phyloP scores from a whole-genome alignment of 768 basidiomycete genomes.

The Agaricus bisporus region DNA sequence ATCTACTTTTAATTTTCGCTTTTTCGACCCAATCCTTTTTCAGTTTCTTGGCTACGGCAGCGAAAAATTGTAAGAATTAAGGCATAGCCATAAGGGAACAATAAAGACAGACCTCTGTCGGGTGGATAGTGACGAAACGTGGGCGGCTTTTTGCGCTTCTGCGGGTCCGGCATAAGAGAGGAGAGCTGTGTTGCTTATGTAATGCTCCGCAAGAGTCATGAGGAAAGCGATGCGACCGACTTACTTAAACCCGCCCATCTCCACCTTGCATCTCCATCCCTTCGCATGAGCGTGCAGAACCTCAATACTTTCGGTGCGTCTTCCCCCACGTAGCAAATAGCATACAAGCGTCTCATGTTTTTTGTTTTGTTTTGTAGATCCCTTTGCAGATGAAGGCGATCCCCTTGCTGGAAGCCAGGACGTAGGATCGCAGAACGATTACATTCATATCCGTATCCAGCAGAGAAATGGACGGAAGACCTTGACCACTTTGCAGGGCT shows the following conservation, averaged over 20 bases:
- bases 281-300: slow-evolving; percentile 95
- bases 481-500: slow-evolving; percentile 92
- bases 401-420: slow-evolving; percentile 67
- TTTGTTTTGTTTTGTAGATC: no score
- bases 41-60: slow-evolving; percentile 62
- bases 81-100: no score
- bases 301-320: slow-evolving; percentile 72
- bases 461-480: slow-evolving; percentile 99
- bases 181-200: slow-evolving; percentile 19
- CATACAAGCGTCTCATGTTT: slow-evolving; percentile 1
- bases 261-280: slow-evolving; percentile 34
- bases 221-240: slow-evolving; percentile 20
- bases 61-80: no score
- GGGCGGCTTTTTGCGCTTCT: slow-evolving; percentile 57
- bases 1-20: slow-evolving; percentile 71
- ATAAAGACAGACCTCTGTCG: slow-evolving; percentile 42
- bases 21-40: slow-evolving; percentile 78
- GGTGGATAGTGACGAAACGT: slow-evolving; percentile 64
- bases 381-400: slow-evolving; percentile 93
- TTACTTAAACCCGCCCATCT: slow-evolving; percentile 22
- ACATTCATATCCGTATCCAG: slow-evolving; percentile 96
- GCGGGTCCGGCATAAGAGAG: slow-evolving; percentile 18
- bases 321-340: no score
- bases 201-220: slow-evolving; percentile 18
- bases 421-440: slow-evolving; percentile 76